These are phyloP conservation scores for Eucalyptus grandis DNA, from an alignment of 345 rosid species.

Conservation along the genomic window DNA sequence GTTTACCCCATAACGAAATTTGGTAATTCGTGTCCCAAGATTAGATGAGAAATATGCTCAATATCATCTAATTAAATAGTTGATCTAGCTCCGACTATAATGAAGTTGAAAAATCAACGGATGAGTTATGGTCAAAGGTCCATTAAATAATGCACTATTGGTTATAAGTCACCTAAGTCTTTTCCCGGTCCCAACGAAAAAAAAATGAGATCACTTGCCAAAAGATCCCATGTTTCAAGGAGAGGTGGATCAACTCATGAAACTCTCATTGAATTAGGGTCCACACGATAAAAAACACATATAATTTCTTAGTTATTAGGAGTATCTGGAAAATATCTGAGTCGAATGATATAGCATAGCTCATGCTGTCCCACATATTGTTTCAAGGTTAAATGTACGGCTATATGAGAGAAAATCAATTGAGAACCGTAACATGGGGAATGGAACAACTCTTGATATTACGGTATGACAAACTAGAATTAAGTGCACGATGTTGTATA, in stretches of 20 bases:
- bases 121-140: neutral
- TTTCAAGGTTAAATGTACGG: neutral
- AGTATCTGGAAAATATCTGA: accelerated
- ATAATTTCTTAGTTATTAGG: no score
- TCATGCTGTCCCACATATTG: accelerated
- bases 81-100: neutral
- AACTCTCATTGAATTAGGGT: neutral
- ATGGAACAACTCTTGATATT: neutral
- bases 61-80: no score
- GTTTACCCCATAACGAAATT: no score
- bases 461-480: no score
- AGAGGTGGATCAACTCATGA: neutral
- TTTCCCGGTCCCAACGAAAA: accelerated
- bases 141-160: no score
- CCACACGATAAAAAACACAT: neutral
- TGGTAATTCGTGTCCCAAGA: accelerated
- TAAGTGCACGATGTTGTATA: no score
- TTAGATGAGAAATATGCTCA: no score
- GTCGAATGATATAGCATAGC: neutral
- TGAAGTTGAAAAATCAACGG: neutral
- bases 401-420: neutral
- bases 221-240: neutral
- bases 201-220: neutral
- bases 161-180: no score
- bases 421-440: neutral